phyloP scores from a whole-genome alignment of 768 basidiomycete genomes.

The Cystobasidium onofrii region DNA sequence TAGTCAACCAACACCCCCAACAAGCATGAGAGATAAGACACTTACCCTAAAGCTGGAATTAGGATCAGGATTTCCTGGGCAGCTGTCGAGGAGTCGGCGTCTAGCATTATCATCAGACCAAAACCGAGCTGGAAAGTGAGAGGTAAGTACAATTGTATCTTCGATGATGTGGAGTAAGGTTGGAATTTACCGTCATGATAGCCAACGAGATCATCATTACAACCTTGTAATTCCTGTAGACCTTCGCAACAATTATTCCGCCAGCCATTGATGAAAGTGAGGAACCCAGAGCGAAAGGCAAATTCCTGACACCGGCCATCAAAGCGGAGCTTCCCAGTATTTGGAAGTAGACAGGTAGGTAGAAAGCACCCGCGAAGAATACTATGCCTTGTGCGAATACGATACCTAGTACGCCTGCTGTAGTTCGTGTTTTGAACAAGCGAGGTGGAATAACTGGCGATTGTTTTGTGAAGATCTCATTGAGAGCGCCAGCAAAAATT shows the following conservation, averaged over 20 bases:
- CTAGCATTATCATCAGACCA: constrained; percentile 38
- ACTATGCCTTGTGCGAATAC: constrained; percentile 35
- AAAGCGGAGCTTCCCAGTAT: constrained; percentile 32
- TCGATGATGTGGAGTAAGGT: not conserved
- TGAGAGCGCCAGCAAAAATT: constrained; percentile 38
- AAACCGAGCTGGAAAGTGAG: constrained; percentile 9
- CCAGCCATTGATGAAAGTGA: constrained; percentile 34
- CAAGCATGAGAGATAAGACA: no score
- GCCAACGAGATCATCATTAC: constrained; percentile 22
- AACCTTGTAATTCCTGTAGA: constrained; percentile 17
- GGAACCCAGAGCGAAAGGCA: constrained; percentile 41
- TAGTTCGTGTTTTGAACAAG: constrained; percentile 43
- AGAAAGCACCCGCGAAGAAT: constrained; percentile 37
- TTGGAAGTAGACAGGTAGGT: constrained; percentile 35
- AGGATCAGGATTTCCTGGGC: constrained; percentile 19
- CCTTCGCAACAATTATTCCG: constrained; percentile 35
- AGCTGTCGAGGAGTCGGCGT: constrained; percentile 35
- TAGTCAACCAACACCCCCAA: not conserved
- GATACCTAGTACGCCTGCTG: constrained; percentile 34
- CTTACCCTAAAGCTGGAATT: constrained; percentile 23
- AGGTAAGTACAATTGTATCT: not conserved
- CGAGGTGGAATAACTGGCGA: constrained; percentile 47
- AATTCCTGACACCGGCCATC: constrained; percentile 36
- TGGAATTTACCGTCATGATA: constrained; percentile 10
- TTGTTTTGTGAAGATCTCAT: constrained; percentile 43